These are phyloP conservation scores for Rhizopogon vesiculosus DNA, from an alignment of 768 basidiomycete species.

Conservation along the genomic window DNA sequence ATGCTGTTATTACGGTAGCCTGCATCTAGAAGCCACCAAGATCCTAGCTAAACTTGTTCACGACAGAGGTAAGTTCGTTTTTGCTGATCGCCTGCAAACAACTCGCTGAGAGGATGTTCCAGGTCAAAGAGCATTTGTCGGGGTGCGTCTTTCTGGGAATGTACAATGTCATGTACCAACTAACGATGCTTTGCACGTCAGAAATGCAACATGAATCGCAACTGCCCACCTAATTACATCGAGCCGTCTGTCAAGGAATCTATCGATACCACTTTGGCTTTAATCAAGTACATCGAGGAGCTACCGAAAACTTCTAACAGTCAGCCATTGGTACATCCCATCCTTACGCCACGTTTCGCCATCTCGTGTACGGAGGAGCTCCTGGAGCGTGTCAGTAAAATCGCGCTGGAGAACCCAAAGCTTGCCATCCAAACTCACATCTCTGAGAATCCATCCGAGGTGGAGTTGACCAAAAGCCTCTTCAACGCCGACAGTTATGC, in stretches of 20 bases:
- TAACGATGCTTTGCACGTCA: conserved; percentile 8
- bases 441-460: conserved; percentile 76
- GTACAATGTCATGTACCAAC: too few species aligned
- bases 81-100: background rate
- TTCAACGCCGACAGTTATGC: conserved; percentile 76
- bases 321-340: conserved; percentile 75
- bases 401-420: conserved; percentile 53
- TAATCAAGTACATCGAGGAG: conserved; percentile 67
- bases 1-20: conserved; percentile 84
- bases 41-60: conserved; percentile 73
- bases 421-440: conserved; percentile 92
- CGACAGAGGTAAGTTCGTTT: conserved; percentile 41
- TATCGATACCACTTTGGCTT: conserved; percentile 50
- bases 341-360: conserved; percentile 95
- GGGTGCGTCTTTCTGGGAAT: conserved; percentile 42
- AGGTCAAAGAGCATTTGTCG: conserved; percentile 85
- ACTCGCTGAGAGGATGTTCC: conserved; percentile 6
- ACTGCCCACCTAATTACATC: conserved; percentile 66
- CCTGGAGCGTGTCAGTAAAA: conserved; percentile 51
- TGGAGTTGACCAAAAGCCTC: conserved; percentile 56
- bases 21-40: conserved; percentile 80
- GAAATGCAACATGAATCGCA: conserved; percentile 46
- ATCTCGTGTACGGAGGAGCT: conserved; percentile 80
- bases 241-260: conserved; percentile 60
- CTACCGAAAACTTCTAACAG: conserved; percentile 34